Conservation (phyloP, 2,329 filamentous ascomycete genomes). For the Calonectria leucothoes region DNA sequence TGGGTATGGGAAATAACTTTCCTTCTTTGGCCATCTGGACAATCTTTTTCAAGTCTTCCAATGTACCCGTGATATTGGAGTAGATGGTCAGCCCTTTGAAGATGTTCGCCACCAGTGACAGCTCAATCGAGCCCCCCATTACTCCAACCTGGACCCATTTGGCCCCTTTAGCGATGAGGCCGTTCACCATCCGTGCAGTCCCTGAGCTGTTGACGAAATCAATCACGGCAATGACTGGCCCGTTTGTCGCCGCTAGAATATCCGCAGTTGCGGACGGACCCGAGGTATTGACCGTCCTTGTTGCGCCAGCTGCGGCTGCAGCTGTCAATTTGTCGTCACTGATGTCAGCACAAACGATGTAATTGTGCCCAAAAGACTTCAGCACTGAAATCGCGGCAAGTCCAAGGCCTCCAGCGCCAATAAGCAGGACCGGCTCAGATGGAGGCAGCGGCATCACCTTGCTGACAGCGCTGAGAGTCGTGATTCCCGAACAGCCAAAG, state of each 20-base stretch:
- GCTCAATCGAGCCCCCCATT: conserved; percentile 26
- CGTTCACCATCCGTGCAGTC: conserved; percentile 7
- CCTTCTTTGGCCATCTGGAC: conserved; percentile 20
- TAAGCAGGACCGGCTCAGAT: conserved; percentile 16
- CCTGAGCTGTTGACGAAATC: conserved; percentile 23
- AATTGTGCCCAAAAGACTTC: conserved; percentile 9
- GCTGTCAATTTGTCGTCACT: conserved; percentile 12
- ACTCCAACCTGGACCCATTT: conserved; percentile 28
- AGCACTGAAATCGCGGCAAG: conserved; percentile 22
- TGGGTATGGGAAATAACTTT: conserved; percentile 4
- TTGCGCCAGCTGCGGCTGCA: conserved; percentile 16
- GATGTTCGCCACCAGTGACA: conserved; percentile 24
- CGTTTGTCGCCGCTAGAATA: conserved; percentile 14
- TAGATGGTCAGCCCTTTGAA: conserved; percentile 26
- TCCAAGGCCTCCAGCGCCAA: conserved; percentile 18
- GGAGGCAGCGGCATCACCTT: conserved; percentile 18
- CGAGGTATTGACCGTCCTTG: conserved; percentile 19
- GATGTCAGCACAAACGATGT: conserved; percentile 18
- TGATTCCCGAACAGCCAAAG: conserved; percentile 24
- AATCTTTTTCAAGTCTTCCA: conserved; percentile 11
- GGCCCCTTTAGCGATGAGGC: conserved; percentile 17
- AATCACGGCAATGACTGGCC: conserved; percentile 22
- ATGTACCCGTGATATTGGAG: conserved; percentile 24
- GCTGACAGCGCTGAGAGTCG: conserved; percentile 18
- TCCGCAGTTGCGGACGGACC: neutral